Evolutionary conservation across 352 stramenopile species (phyloP), one percentile per base, ranked within the genome.

Genomic region (Phytopythium sindhum): DNA sequence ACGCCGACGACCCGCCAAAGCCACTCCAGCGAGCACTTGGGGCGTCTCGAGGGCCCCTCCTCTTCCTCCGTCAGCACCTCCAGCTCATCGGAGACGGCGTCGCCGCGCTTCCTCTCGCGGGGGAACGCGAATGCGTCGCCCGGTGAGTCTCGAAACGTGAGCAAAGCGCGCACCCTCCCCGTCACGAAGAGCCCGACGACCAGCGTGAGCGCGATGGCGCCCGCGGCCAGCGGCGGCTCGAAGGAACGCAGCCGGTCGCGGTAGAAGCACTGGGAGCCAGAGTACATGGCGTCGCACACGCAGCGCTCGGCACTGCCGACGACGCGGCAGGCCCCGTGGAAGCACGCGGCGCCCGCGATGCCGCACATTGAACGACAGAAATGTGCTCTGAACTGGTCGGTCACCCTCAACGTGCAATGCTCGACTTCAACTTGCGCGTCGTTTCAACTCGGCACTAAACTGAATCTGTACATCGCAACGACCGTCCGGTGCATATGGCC

Each of bases 101-200:
- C 33, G 4, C 50, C 28, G 7, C 6, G 35, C 21, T 71, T 50
- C 29, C 64, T 80, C 23, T 57, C 60, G 12, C 79, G 63, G 4
- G 79, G 77, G 23, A 90, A 91, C 45, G 60, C 67, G 57, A 91
- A 91, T 6, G 42, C 56, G n/a, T 86, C 74, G 0, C 35, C 54
- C 24, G 60, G 61, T 11, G 61, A 73, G 17, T 70, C 56, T 29
- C 56, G 28, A 14, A 91, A 88, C 14, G 69, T 68, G 42, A 90
- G 63, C 59, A 70, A 68, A 28, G n/a, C 19, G 12, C 61, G 51
- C 5, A 63, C 66, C 28, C 67, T 73, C 14, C 41, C 57, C 21
- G 62, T 72, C 17, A 85, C 31, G 19, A 77, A 54, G 11, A 78
- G 50, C 0, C 75, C 71, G 48, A 87, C 44, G 9, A 75, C 23